Evolutionary conservation across 352 stramenopile species (phyloP).

Genomic region (Phytophthora syringae): DNA sequence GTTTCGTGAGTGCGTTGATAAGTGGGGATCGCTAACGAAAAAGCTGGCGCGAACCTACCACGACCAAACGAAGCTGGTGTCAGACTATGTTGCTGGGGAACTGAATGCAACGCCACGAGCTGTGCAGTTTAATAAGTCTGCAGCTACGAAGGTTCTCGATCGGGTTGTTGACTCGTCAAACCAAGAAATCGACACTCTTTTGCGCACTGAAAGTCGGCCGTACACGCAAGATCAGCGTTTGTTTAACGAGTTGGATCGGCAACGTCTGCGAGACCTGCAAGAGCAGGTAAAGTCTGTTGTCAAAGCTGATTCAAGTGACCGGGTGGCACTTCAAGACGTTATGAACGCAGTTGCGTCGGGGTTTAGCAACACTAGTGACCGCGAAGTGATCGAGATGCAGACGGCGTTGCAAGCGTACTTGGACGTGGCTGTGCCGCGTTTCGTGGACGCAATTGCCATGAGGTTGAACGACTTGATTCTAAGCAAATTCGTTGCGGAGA

Average conservation of each 20-base stretch:
- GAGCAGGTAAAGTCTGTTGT: slow-evolving; percentile 20
- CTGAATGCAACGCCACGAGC: slow-evolving; percentile 25
- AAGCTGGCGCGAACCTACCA: slow-evolving; percentile 36
- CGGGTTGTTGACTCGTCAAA: slow-evolving; percentile 17
- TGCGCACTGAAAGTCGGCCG: slow-evolving; percentile 38
- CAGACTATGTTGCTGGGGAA: slow-evolving; percentile 25
- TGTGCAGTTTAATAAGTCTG: slow-evolving; percentile 29
- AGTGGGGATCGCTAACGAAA: slow-evolving; percentile 39
- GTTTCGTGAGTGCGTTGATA: slow-evolving; percentile 44
- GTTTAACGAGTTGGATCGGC: slow-evolving; percentile 30
- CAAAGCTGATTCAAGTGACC: background rate
- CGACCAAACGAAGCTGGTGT: slow-evolving; percentile 34
- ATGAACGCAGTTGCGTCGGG: slow-evolving; percentile 21
- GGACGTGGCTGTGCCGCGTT: slow-evolving; percentile 39
- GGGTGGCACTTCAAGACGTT: slow-evolving; percentile 18
- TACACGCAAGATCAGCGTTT: slow-evolving; percentile 50
- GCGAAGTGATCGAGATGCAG: slow-evolving; percentile 43
- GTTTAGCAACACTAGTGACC: slow-evolving; percentile 24
- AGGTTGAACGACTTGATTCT: slow-evolving; percentile 41
- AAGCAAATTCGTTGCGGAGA: slow-evolving; percentile 32
- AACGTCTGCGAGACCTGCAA: slow-evolving; percentile 22
- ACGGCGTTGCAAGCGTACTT: slow-evolving; percentile 43
- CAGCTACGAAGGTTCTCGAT: slow-evolving; percentile 15
- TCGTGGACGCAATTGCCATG: slow-evolving; percentile 46
- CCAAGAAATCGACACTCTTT: slow-evolving; percentile 22